Evolutionary conservation across 2,329 filamentous ascomycete genomes (phyloP).

Genomic region (Pseudopyrenochaeta lycopersici): DNA sequence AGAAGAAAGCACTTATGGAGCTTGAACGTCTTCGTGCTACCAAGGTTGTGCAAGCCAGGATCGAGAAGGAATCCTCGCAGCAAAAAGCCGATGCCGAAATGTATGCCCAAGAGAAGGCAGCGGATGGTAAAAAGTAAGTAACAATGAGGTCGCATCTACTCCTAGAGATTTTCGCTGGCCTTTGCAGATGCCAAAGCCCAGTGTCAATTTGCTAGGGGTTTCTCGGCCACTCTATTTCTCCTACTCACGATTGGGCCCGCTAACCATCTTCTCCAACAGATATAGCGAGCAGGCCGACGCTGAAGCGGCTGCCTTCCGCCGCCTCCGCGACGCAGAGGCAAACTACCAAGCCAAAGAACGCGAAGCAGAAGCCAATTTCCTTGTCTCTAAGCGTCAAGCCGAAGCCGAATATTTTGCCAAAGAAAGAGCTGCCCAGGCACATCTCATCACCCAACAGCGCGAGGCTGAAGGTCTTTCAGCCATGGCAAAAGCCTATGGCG

Average conservation of each 20-base stretch:
- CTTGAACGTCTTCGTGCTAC: conserved; percentile 80
- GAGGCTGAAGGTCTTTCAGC: conserved; percentile 80
- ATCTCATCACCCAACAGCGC: conserved; percentile 68
- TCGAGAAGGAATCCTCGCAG: conserved; percentile 72
- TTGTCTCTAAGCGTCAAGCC: conserved; percentile 55
- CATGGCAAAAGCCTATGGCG: conserved; percentile 82
- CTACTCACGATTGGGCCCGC: too few species aligned
- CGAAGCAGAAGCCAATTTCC: conserved; percentile 60
- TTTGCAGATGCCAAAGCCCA: too few species aligned
- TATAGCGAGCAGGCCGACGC: conserved; percentile 68
- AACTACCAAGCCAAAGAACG: conserved; percentile 51
- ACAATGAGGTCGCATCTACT: too few species aligned
- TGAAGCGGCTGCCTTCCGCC: conserved; percentile 61
- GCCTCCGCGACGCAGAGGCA: conserved; percentile 54
- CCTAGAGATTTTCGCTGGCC: too few species aligned
- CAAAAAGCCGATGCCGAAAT: conserved; percentile 69
- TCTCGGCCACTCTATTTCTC: too few species aligned
- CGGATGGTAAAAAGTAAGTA: conserved; percentile 57
- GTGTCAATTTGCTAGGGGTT: too few species aligned
- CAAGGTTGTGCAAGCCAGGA: conserved; percentile 80
- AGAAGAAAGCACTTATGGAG: conserved; percentile 80
- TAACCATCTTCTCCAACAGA: too few species aligned
- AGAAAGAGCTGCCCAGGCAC: conserved; percentile 67
- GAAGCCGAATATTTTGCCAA: conserved; percentile 52
- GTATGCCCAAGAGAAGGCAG: conserved; percentile 60